Conservation (phyloP, 2,329 filamentous ascomycete genomes). For the Coniochaeta hoffmannii region DNA sequence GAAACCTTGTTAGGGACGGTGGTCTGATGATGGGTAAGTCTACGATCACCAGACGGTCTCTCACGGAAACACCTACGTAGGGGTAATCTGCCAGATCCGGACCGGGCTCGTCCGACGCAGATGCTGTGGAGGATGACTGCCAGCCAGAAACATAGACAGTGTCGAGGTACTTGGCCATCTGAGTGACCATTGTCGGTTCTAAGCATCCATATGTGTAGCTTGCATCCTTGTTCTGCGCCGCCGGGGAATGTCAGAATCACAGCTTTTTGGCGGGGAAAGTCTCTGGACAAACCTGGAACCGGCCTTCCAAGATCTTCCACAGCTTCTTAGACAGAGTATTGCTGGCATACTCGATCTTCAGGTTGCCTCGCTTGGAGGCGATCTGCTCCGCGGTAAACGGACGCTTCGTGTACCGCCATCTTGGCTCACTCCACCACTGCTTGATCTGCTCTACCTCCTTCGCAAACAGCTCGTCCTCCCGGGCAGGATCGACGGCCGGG, state of each 20-base stretch:
- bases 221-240: conserved; percentile 63
- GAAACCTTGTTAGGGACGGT: conserved; percentile 98
- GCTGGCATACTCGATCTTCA: conserved; percentile 88
- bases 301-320: conserved; percentile 79
- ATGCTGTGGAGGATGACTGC: conserved; percentile 97
- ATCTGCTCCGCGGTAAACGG: conserved; percentile 96
- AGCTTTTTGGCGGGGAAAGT: conserved; percentile 15
- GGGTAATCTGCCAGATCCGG: conserved; percentile 98
- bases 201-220: conserved; percentile 96
- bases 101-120: conserved; percentile 88
- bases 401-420: conserved; percentile 89
- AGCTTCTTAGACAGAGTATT: conserved; percentile 89
- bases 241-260: neutral
- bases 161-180: conserved; percentile 98
- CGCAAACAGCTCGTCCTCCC: conserved; percentile 61
- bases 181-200: conserved; percentile 96
- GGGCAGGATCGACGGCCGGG: conserved; percentile 45
- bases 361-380: conserved; percentile 84
- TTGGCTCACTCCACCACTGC: conserved; percentile 86
- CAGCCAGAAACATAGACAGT: conserved; percentile 98
- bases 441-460: conserved; percentile 83
- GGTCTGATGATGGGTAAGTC: conserved; percentile 48
- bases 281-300: conserved; percentile 62
- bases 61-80: conserved; percentile 49
- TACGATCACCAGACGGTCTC: neutral